These are phyloP conservation scores for Chrysochromulina parva DNA, from an alignment of 78 protist species.

Conservation along the genomic window DNA sequence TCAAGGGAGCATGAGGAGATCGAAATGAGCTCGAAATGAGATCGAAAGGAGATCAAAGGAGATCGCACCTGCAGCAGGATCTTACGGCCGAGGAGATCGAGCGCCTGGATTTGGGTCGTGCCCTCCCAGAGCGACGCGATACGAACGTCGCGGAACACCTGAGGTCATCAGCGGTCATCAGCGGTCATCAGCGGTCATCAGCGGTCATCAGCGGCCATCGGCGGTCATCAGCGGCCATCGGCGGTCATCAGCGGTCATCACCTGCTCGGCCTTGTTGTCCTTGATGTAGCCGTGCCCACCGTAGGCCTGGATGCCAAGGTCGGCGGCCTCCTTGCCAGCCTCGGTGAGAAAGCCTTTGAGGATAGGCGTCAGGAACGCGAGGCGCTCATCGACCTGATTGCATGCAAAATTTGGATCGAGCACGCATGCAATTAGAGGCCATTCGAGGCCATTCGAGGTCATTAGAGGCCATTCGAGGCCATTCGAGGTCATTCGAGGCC, in stretches of 20 bases:
- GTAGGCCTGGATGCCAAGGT: slow-evolving; percentile 36
- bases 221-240: too few species aligned
- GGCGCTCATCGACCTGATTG: neutral
- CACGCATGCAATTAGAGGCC: too few species aligned
- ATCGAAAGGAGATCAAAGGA: neutral
- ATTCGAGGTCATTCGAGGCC: too few species aligned
- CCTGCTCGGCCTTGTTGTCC: slow-evolving; percentile 35
- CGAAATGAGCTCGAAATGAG: neutral
- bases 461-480: too few species aligned
- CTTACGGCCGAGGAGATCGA: slow-evolving; percentile 48
- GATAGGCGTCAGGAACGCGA: slow-evolving; percentile 57
- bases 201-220: too few species aligned
- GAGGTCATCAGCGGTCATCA: neutral
- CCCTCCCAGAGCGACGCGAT: slow-evolving; percentile 53
- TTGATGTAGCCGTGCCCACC: slow-evolving; percentile 58
- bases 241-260: too few species aligned
- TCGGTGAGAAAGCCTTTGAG: slow-evolving; percentile 67
- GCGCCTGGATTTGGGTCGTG: slow-evolving; percentile 51
- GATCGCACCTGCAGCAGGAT: neutral
- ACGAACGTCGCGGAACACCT: slow-evolving; percentile 47
- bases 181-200: too few species aligned
- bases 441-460: neutral
- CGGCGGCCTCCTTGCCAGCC: slow-evolving; percentile 53
- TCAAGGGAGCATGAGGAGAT: neutral
- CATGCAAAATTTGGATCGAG: too few species aligned